Percentiles rank a stretch among this genome's conserved stretches.
Evolutionary conservation across 2,329 filamentous ascomycete species (phyloP).

Genomic region (Podosphaera xanthii): DNA sequence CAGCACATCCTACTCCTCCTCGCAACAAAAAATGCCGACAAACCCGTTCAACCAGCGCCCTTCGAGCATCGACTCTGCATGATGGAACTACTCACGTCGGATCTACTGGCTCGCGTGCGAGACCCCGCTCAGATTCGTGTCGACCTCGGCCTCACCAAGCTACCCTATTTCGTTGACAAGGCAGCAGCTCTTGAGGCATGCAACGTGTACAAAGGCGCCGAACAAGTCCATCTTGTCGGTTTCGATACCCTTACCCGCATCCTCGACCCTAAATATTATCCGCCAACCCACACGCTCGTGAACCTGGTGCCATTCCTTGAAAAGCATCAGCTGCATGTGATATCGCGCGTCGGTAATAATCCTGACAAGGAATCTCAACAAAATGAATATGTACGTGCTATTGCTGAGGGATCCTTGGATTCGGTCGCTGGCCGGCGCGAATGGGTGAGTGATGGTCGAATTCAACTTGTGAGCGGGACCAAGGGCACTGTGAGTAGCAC

Average conservation of each 20-base stretch:
- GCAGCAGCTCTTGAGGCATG: constrained; percentile 29
- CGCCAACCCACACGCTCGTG: constrained; percentile 23
- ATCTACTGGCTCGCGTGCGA: constrained; percentile 21
- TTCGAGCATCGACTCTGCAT: constrained; percentile 46
- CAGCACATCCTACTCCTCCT: constrained; percentile 33
- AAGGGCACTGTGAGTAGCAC: constrained; percentile 32
- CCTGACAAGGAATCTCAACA: constrained; percentile 36
- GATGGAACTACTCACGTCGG: constrained; percentile 45
- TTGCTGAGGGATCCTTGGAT: constrained; percentile 26
- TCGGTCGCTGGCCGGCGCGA: constrained; percentile 28
- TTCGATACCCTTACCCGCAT: constrained; percentile 58
- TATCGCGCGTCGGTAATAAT: constrained; percentile 34
- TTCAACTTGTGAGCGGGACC: constrained; percentile 33
- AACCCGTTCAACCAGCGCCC: constrained; percentile 39
- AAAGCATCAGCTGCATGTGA: constrained; percentile 37
- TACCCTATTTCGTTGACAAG: constrained; percentile 57
- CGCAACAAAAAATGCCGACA: constrained; percentile 42
- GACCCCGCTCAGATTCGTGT: constrained; percentile 7
- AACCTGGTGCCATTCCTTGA: constrained; percentile 41
- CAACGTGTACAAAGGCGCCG: constrained; percentile 18
- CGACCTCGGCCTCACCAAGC: constrained; percentile 48
- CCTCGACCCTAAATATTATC: constrained; percentile 51
- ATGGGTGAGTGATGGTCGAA: constrained; percentile 29
- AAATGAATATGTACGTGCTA: constrained; percentile 25
- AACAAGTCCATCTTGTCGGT: constrained; percentile 48